Base-by-base conservation (phyloP, 2,329 filamentous ascomycete species). In the Pseudocercospora fijiensis region DNA sequence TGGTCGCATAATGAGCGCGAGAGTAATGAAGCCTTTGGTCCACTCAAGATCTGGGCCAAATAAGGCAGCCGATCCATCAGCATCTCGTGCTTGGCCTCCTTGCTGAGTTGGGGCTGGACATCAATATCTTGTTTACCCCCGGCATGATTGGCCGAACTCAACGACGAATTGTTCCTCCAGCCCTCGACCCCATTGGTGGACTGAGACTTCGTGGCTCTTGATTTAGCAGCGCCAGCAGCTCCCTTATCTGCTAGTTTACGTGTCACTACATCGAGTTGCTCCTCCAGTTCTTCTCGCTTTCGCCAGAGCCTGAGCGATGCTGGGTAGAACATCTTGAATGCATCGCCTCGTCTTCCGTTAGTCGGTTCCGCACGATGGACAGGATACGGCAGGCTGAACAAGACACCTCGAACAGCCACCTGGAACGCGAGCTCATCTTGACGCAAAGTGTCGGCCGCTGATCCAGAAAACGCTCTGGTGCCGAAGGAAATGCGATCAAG, bases 391-490 rank as follows among this genome's bases (percentile, higher is more conserved):
- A 99, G 83, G 9, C 88, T 88, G 75, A 96, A 96, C 0, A 97
- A 78, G 57, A 98, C 79, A 0, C 95, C 95, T 11, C 93, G 87
- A 0, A 96, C 91, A 4, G 92, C 92, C 18, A 94, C 88, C 69
- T 99, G 91, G 68, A 97, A 98, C 24, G 90, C 88, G 74, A 99
- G 93, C 74, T 99, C 95, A 67, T 97, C 92, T 76, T 98, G 94
- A 6, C 93, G 88, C 9, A 98, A 79, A 13, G 88, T 83, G 65
- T 97, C 94, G 59, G 75, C 88, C 82, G 75, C 80, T 67, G 74
- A 79, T 78, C 81, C 72, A 79, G 84, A 68, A 70, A 78, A 77
- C 74, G 74, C 78, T 24, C 83, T 80, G 5, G 78, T 80, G 2
- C 87, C 85, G 41, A 83, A 80, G 0, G 85, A 85, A 65, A 91